These are phyloP conservation scores for Colletotrichum caudatum DNA, from an alignment of 2,329 filamentous ascomycete species.

Conservation along the genomic window DNA sequence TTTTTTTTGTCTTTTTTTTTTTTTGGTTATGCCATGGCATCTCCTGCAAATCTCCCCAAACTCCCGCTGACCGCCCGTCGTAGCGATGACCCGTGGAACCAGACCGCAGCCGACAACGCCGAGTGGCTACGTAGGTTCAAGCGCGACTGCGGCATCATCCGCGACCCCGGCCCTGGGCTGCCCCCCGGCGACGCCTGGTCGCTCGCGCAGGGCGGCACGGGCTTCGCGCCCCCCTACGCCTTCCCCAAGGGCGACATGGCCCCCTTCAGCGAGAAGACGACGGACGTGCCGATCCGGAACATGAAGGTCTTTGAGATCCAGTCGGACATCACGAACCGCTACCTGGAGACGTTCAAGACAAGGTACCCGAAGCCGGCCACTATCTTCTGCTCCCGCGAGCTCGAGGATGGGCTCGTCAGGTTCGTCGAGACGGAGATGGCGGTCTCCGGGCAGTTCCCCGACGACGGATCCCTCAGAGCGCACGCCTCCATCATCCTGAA, in stretches of 20 bases:
- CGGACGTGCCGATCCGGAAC: conserved; percentile 50
- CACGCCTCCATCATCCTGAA: conserved; percentile 63
- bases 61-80: conserved; percentile 42
- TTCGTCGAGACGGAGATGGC: conserved; percentile 59
- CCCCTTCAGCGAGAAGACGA: conserved; percentile 40
- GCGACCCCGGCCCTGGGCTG: conserved; percentile 64
- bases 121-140: conserved; percentile 75
- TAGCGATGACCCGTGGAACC: conserved; percentile 74
- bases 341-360: conserved; percentile 57
- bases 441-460: conserved; percentile 57
- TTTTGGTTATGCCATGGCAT: conserved; percentile 31
- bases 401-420: conserved; percentile 65
- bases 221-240: conserved; percentile 68
- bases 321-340: conserved; percentile 61
- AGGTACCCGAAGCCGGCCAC: conserved; percentile 60
- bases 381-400: conserved; percentile 69
- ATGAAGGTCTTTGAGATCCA: conserved; percentile 58
- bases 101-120: conserved; percentile 72
- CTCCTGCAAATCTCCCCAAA: neutral
- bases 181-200: conserved; percentile 58
- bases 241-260: conserved; percentile 55
- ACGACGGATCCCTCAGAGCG: conserved; percentile 60
- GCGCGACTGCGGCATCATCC: conserved; percentile 65
- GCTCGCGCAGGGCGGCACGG: conserved; percentile 62
- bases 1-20: conserved; percentile 51